Conservation (phyloP, 441 rosid species). For the Erodium trifolium region DNA sequence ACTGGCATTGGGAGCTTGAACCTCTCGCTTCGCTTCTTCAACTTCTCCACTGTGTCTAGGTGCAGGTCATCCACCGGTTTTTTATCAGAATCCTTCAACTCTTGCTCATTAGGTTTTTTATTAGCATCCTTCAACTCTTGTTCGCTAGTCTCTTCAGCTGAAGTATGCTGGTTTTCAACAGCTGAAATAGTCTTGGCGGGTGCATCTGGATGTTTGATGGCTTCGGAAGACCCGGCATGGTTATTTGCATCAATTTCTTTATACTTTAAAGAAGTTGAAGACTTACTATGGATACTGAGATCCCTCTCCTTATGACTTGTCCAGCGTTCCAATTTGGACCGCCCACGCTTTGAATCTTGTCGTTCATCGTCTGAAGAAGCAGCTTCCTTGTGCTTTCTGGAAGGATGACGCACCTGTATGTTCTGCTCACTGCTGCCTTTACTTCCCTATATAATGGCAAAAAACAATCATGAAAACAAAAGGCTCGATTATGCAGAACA, state of each 20-base stretch:
- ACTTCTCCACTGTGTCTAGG: slow-evolving; percentile 89
- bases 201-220: slow-evolving; percentile 29
- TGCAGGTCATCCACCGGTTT: slow-evolving; percentile 61
- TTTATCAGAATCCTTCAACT: slow-evolving; percentile 19
- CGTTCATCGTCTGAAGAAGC: slow-evolving; percentile 67
- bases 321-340: slow-evolving; percentile 95
- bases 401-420: slow-evolving; percentile 35
- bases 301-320: slow-evolving; percentile 87
- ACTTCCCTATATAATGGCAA: slow-evolving; percentile 48
- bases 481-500: slow-evolving; percentile 17
- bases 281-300: slow-evolving; percentile 42
- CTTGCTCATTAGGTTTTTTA: too few species aligned
- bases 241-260: slow-evolving; percentile 35
- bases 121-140: slow-evolving; percentile 24
- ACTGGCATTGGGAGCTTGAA: slow-evolving; percentile 92
- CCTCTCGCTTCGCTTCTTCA: slow-evolving; percentile 95
- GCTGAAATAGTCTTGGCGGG: slow-evolving; percentile 28
- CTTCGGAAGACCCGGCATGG: slow-evolving; percentile 36
- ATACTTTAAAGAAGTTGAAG: slow-evolving; percentile 46
- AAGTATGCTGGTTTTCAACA: slow-evolving; percentile 20
- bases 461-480: slow-evolving; percentile 23
- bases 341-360: slow-evolving; percentile 68
- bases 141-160: slow-evolving; percentile 40
- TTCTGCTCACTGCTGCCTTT: slow-evolving; percentile 36
- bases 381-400: slow-evolving; percentile 52